Evolutionary conservation across 2,329 filamentous ascomycete genomes (phyloP).

Genomic region (Penicillium sp.): DNA sequence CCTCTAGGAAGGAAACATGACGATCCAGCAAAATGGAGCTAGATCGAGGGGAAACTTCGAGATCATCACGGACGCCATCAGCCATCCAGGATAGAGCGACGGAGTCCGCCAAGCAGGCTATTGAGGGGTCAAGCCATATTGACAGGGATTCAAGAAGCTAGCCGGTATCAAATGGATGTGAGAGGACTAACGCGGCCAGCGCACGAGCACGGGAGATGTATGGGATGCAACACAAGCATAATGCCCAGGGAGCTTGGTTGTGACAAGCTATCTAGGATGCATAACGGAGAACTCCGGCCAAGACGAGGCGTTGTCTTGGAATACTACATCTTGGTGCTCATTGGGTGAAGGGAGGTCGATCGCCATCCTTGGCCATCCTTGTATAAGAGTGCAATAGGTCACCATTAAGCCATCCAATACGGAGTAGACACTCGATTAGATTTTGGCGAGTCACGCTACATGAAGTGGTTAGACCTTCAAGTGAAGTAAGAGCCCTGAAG

Average conservation of each 20-base stretch:
- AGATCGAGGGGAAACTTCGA: constrained; percentile 10
- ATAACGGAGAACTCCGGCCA: constrained; percentile 20
- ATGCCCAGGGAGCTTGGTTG: constrained; percentile 17
- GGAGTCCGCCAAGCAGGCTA: constrained; percentile 16
- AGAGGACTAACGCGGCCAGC: constrained; percentile 8
- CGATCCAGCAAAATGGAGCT: constrained; percentile 18
- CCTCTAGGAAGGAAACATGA: constrained; percentile 20
- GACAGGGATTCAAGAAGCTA: constrained; percentile 7
- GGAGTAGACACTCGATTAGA: background rate
- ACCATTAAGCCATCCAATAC: constrained; percentile 1
- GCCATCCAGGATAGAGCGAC: constrained; percentile 16
- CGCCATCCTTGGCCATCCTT: constrained; percentile 11
- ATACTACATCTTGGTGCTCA: constrained; percentile 7
- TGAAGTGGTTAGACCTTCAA: background rate
- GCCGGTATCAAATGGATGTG: constrained; percentile 2
- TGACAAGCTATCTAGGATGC: constrained; percentile 17
- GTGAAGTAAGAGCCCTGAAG: constrained; percentile 15
- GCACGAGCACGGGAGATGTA: constrained; percentile 2
- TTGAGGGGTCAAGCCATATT: constrained; percentile 2
- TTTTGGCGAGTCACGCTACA: background rate
- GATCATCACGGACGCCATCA: constrained; percentile 25
- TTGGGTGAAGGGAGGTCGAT: constrained; percentile 19
- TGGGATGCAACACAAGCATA: background rate
- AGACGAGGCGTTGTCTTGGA: background rate
- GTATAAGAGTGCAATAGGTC: background rate